Evolutionary conservation across 78 protist genomes (phyloP), one percentile per base, ranked within the genome.

Genomic region (Guillardia theta): DNA sequence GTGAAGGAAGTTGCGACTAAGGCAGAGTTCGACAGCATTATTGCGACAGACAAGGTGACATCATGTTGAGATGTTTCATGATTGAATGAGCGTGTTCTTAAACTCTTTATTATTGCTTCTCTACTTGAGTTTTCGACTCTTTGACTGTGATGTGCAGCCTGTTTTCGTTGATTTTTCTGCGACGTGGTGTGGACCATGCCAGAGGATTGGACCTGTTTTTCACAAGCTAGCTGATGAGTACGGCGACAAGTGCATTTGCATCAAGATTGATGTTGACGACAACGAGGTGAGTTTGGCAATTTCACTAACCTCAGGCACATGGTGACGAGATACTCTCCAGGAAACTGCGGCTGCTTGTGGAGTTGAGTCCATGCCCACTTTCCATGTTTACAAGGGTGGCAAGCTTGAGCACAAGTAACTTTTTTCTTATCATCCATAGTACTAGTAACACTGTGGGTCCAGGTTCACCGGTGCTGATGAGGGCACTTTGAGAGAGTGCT

Each of bases 241-340:
- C 54, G 36, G 22, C 83, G 83, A 4, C 4, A 24, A 3, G 9
- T 36, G 46, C 4, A 43, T 70, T 36, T 70, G n/a, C 41, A 1
- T 24, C 83, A 70, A 70, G 83, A 43, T 70, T 12, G 83, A 70
- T 70, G 83, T 70, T 0, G 83, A 70, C 83, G 83, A 70, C 46
- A 33, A 33, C 6, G 45, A 1, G 45, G 33, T 1, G 45, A 18
- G 15, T 6, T 24, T 70, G 83, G 36, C 46, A 43, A 70, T 33
- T 24, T 12, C 45, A 70, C 1, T 24, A 36, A 36, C 36, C 46
- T 18, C 45, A 70, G 36, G 22, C n/a, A 36, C 41, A 70, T 70
- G 83, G n/a, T 36, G 83, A 70, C 41, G 83, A 70, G 36, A 70
- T n/a, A n/a, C n/a, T n/a, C n/a, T 36, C 83, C 0, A 24, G 41